Base-by-base conservation (phyloP, 2,329 filamentous ascomycete species). In the Verticillium alfalfae region DNA sequence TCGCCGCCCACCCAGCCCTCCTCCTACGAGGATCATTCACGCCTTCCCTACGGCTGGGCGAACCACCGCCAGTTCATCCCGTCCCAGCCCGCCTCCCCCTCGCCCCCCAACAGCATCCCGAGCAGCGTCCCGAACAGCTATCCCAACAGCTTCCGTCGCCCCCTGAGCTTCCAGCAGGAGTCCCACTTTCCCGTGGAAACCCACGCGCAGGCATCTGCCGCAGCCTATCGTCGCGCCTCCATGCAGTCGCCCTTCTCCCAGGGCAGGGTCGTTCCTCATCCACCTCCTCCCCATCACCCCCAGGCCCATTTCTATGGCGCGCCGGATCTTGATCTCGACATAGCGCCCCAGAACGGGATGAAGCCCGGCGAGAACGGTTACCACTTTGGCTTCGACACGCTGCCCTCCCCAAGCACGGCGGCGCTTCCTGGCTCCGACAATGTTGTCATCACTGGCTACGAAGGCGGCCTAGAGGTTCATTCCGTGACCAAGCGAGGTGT, bases 351-450 rank as follows among this genome's bases (percentile, higher is more conserved):
- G 54, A 76, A 81, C 18, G 84, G 83, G 10, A 78, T 88, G 69
- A 83, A 83, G 66, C 83, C 88, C 2, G 88, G 88, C 3, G 86
- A 88, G 41, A 84, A 84, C 55, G 91, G 90, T 8, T 92, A 90
- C 67, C 91, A 89, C 71, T 95, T 92, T 71, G 88, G 89, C 6
- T 93, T 96, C 68, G 93, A 97, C 72, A 87, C 81, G 2, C 79
- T 96, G 54, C 81, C 83, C 1, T 72, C 74, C 49, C 68, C 70
- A 7, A 71, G 73, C 60, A 67, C 67, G 16, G 69, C 75, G 61
- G 56, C 62, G 18, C 45, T 60, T 2, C 64, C 63, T 12, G 77
- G 78, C 38, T 76, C 77, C 60, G 84, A 90, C 69, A 88, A 89
- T 72, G 86, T 91, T 34, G 79, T 93, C 55, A 75, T 97, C 5